phyloP scores from a whole-genome alignment of 345 rosid species.

The Eucalyptus virginea region DNA sequence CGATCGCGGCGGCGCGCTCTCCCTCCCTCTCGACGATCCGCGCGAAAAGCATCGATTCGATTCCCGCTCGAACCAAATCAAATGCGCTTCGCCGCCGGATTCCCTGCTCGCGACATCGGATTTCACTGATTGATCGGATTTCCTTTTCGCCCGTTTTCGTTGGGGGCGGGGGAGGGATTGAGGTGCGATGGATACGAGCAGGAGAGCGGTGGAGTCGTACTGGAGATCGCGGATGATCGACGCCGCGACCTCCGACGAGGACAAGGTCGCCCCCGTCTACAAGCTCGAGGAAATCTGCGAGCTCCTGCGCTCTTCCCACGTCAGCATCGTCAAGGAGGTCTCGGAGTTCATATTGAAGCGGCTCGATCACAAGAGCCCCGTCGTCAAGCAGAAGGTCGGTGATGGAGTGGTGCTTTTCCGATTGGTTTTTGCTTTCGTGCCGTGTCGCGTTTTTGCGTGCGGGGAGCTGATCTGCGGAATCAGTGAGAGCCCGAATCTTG shows the following conservation, averaged over 20 bases:
- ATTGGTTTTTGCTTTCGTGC: background rate
- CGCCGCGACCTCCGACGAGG: slow-evolving; percentile 79
- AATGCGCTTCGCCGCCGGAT: background rate
- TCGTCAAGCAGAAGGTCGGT: slow-evolving; percentile 72
- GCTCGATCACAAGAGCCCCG: slow-evolving; percentile 82
- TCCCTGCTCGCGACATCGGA: background rate
- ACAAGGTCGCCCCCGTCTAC: slow-evolving; percentile 85
- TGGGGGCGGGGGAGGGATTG: background rate
- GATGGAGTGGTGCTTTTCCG: slow-evolving; percentile 5
- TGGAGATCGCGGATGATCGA: slow-evolving; percentile 96
- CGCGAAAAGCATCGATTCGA: background rate
- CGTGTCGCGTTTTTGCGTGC: background rate
- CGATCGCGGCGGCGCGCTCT: background rate
- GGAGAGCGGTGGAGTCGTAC: slow-evolving; percentile 97
- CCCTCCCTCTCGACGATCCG: background rate
- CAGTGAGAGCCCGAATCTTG: background rate
- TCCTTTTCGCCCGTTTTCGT: no score
- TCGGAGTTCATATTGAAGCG: slow-evolving; percentile 69
- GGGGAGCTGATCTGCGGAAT: background rate
- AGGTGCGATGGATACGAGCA: slow-evolving; percentile 75
- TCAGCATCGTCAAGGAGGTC: slow-evolving; percentile 76
- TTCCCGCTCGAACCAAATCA: background rate
- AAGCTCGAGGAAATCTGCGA: slow-evolving; percentile 93
- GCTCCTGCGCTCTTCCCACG: slow-evolving; percentile 77
- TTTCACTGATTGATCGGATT: background rate